Evolutionary conservation across 192 early-diverging fungal species (phyloP), one percentile per base, ranked within the genome.

Genomic region (Gamsiella multidivaricata): DNA sequence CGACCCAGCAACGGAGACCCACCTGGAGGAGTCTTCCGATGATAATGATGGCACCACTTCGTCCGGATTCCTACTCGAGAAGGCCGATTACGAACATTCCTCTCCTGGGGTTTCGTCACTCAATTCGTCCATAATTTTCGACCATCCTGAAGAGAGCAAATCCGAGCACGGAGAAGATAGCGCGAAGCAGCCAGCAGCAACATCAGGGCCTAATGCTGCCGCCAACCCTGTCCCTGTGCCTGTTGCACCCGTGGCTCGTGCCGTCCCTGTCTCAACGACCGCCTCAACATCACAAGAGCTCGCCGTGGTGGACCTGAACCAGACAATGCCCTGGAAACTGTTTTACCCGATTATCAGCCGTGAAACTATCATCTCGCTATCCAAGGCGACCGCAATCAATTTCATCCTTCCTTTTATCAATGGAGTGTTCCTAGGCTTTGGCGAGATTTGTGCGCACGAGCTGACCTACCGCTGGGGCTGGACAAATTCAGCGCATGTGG

Each of bases 371-470:
- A n/a, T 84, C 18, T 58, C 51, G 29, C 34, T 85, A 2, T 26
- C 76, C 23, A 83, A 84, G 55, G 82, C 81, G 2, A 82, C 84
- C 0, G 81, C 86, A 20, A 82, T 87, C 58, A 85, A 88, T 58
- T 86, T 88, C 65, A 8, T 88, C 18, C 60, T 88, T 6, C 87
- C 87, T 9, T 88, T 88, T 53, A 71, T 88, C 64, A 86, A 85
- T 62, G 87, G 87, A 45, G 80, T 88, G 23, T 87, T 88, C 80
- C 57, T 87, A n/a, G 92, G 92, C 4, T 89, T 94, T 82, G 92
- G 92, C 52, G 92, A 94, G 79, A 94, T 94, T 39, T 88, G 90
- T 66, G 92, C 92, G 53, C 92, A 94, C 76, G 92, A 94, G 70
- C 59, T 90, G 26, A 83, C 90, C 32, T 92, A 87, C 66, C 84